A percentile compares a stretch with the other conserved stretches of the same genome.
phyloP scores from a whole-genome alignment of 2,329 filamentous ascomycete genomes.

The Chaetomium sp. region DNA sequence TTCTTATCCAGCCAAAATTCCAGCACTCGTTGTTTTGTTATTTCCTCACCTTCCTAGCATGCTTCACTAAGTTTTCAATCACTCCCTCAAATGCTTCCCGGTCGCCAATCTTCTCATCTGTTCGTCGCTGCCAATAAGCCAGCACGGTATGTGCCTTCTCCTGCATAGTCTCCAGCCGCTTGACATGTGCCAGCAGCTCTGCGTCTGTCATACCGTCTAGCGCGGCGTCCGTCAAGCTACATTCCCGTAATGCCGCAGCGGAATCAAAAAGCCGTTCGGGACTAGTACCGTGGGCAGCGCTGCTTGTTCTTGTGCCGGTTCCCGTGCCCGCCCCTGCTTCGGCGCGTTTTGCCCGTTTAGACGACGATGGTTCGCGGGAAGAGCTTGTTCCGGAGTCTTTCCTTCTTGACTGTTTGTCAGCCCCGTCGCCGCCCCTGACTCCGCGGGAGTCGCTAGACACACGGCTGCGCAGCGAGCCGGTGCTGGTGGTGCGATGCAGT shows the following conservation, averaged over 20 bases:
- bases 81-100: conserved; percentile 93
- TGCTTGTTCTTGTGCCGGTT: background rate
- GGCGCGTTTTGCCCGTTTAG: background rate
- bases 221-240: conserved; percentile 77
- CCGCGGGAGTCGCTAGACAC: conserved; percentile 47
- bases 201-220: conserved; percentile 69
- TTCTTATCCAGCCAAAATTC: background rate
- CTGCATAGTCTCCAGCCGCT: conserved; percentile 61
- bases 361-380: background rate
- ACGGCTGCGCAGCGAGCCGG: conserved; percentile 41
- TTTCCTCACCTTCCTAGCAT: conserved; percentile 79
- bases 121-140: conserved; percentile 80
- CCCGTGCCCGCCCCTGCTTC: no score
- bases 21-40: conserved; percentile 27
- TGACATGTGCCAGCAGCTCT: conserved; percentile 68
- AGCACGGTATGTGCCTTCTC: conserved; percentile 68
- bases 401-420: background rate
- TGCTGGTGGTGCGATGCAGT: conserved; percentile 47
- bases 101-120: conserved; percentile 82
- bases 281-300: conserved; percentile 25
- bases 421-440: background rate
- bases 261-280: conserved; percentile 72
- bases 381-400: background rate
- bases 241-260: conserved; percentile 69
- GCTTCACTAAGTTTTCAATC: conserved; percentile 92